Conservation (phyloP, 371 early-diverging fungal genomes). For the Massospora cicadina region DNA sequence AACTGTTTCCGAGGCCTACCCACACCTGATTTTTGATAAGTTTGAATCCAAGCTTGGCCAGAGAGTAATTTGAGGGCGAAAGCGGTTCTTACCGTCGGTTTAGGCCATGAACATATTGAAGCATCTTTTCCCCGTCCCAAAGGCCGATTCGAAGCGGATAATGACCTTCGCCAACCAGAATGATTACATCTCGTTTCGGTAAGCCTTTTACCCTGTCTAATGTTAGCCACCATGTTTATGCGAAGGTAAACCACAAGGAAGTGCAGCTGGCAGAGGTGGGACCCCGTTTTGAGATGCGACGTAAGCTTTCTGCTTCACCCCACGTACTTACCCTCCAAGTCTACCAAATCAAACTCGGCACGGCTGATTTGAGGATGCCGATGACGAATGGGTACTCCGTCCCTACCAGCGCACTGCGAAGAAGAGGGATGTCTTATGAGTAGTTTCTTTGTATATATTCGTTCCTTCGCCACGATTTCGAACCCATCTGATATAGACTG, state of each 20-base stretch:
- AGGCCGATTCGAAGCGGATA: slow-evolving; percentile 85
- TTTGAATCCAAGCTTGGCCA: slow-evolving; percentile 77
- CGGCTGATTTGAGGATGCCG: slow-evolving; percentile 89
- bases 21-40: slow-evolving; percentile 89
- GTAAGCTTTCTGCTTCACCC: slow-evolving; percentile 23
- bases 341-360: slow-evolving; percentile 88
- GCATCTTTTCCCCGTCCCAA: slow-evolving; percentile 93
- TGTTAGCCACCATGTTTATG: slow-evolving; percentile 84
- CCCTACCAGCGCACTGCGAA: slow-evolving; percentile 90
- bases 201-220: slow-evolving; percentile 6
- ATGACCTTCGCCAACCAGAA: slow-evolving; percentile 92
- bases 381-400: slow-evolving; percentile 93
- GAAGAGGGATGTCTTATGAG: slow-evolving; percentile 62
- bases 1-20: slow-evolving; percentile 88
- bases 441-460: background rate
- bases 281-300: slow-evolving; percentile 93
- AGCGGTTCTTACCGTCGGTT: background rate
- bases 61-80: slow-evolving; percentile 50
- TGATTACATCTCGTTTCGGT: slow-evolving; percentile 92
- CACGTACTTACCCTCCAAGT: slow-evolving; percentile 21
- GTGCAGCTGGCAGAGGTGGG: slow-evolving; percentile 93
- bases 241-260: slow-evolving; percentile 66
- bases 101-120: slow-evolving; percentile 75
- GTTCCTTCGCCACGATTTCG: background rate
- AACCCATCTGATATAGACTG: background rate